Conservation (phyloP, 768 basidiomycete species). For the Clavaria fumosa region DNA sequence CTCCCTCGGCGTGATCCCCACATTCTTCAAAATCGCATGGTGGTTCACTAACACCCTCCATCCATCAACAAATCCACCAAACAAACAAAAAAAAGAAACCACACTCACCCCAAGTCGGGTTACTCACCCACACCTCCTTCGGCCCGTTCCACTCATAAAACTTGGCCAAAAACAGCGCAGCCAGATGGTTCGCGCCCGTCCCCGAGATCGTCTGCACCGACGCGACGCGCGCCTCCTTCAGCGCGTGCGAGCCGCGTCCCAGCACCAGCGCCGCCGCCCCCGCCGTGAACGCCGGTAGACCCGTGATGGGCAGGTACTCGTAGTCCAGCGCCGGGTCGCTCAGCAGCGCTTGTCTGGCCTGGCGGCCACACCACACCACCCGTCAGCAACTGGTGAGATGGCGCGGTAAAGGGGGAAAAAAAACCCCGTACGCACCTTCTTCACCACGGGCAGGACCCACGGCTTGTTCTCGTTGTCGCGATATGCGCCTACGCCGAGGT, state of each 20-base stretch:
- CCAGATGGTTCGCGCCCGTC: slow-evolving; percentile 91
- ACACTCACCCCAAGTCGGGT: slow-evolving; percentile 85
- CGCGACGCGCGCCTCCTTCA: slow-evolving; percentile 54
- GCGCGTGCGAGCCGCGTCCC: slow-evolving; percentile 51
- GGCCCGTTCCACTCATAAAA: slow-evolving; percentile 64
- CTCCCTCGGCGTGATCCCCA: slow-evolving; percentile 70
- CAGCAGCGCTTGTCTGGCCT: slow-evolving; percentile 65
- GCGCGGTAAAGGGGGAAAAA: background rate
- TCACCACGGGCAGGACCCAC: slow-evolving; percentile 86
- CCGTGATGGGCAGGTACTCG: slow-evolving; percentile 86
- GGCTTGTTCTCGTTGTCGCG: slow-evolving; percentile 77
- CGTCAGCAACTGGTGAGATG: too few relatives aligned
- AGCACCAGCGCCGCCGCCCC: slow-evolving; percentile 76
- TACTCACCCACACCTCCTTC: slow-evolving; percentile 69
- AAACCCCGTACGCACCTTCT: slow-evolving; percentile 38
- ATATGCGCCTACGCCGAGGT: slow-evolving; percentile 88
- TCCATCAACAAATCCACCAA: slow-evolving; percentile 2
- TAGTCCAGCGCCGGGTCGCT: slow-evolving; percentile 66
- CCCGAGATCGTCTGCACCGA: slow-evolving; percentile 92
- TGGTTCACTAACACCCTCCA: slow-evolving; percentile 61
- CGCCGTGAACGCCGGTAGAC: slow-evolving; percentile 66
- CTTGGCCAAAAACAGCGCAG: slow-evolving; percentile 67
- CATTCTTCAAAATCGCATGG: slow-evolving; percentile 79
- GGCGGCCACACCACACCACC: background rate
- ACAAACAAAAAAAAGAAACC: slow-evolving; percentile 3